Conservation (phyloP, 1,284 basidiomycete genomes). For the Pyrrhoderma lamaoense region DNA sequence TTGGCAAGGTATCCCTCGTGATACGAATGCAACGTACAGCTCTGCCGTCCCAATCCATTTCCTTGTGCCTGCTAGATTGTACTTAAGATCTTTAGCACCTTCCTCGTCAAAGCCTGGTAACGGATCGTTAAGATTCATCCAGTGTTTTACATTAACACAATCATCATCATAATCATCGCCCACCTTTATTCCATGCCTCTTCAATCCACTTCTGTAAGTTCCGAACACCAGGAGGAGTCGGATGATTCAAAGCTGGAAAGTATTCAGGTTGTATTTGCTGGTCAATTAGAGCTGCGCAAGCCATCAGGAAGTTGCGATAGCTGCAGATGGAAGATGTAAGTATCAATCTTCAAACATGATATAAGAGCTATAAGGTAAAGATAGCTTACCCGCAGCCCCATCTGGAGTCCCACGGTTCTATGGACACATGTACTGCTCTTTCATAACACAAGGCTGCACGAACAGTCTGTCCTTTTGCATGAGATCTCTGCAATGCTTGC, state of each 20-base stretch:
- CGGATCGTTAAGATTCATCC: background rate
- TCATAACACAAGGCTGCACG: slow-evolving; percentile 63
- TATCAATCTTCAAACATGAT: slow-evolving; percentile 1
- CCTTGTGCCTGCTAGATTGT: slow-evolving; percentile 49
- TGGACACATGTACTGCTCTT: slow-evolving; percentile 50
- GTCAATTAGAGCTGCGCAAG: slow-evolving; percentile 62
- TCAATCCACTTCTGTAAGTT: slow-evolving; percentile 75
- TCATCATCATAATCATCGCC: slow-evolving; percentile 13
- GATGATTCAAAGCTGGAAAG: slow-evolving; percentile 46
- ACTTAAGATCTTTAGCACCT: slow-evolving; percentile 54
- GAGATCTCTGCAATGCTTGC: slow-evolving; percentile 44
- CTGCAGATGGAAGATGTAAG: slow-evolving; percentile 30
- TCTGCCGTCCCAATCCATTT: slow-evolving; percentile 80
- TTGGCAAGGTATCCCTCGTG: slow-evolving; percentile 65
- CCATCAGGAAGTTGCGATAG: slow-evolving; percentile 86
- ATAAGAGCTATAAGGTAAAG: slow-evolving; percentile 2
- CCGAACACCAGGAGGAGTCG: slow-evolving; percentile 58
- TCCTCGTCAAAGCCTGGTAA: slow-evolving; percentile 62
- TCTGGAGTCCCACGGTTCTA: slow-evolving; percentile 48
- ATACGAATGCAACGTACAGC: slow-evolving; percentile 61
- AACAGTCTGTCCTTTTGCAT: slow-evolving; percentile 43
- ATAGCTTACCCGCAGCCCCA: slow-evolving; percentile 71
- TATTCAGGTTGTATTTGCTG: slow-evolving; percentile 57
- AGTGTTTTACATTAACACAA: too few species aligned
- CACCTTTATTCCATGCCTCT: slow-evolving; percentile 68